These are phyloP conservation scores for Metschnikowia kunwiensis DNA, from an alignment of 805 yeast genomes.

Conservation along the genomic window DNA sequence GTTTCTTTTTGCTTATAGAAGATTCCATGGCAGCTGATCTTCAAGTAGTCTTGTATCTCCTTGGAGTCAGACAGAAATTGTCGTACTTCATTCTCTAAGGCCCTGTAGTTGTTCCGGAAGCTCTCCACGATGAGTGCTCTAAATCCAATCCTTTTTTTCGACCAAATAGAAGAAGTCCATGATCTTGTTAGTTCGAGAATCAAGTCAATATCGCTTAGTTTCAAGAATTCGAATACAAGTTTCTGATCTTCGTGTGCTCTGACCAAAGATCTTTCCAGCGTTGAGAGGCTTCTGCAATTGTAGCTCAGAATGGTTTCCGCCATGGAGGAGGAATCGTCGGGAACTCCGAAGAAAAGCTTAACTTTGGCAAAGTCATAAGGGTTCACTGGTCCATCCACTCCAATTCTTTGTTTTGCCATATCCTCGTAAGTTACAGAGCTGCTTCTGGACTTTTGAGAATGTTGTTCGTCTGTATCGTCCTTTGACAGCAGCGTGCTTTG, in stretches of 20 bases:
- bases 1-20: conserved; percentile 7
- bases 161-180: conserved; percentile 3
- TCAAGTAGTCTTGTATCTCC: conserved; percentile 1
- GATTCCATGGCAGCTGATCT: not conserved
- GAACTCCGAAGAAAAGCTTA: not conserved
- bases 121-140: conserved; percentile 3
- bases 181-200: not conserved
- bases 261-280: not conserved
- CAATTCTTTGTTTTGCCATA: conserved; percentile 6
- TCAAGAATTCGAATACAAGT: not conserved
- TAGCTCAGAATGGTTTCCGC: conserved; percentile 2
- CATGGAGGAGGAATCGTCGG: conserved; percentile 1
- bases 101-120: conserved; percentile 2
- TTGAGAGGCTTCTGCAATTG: not conserved
- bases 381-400: not conserved
- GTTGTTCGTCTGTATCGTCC: no score
- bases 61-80: conserved; percentile 4
- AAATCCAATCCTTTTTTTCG: conserved; percentile 1
- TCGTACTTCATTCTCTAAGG: conserved; percentile 5
- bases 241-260: not conserved
- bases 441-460: not conserved
- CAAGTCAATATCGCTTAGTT: not conserved
- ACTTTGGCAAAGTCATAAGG: conserved; percentile 7
- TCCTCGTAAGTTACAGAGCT: conserved; percentile 4
- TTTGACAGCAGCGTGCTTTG: no score